Base-by-base conservation (phyloP, 148 eudicot genomes). In the Rhododendron kiyosumense region DNA sequence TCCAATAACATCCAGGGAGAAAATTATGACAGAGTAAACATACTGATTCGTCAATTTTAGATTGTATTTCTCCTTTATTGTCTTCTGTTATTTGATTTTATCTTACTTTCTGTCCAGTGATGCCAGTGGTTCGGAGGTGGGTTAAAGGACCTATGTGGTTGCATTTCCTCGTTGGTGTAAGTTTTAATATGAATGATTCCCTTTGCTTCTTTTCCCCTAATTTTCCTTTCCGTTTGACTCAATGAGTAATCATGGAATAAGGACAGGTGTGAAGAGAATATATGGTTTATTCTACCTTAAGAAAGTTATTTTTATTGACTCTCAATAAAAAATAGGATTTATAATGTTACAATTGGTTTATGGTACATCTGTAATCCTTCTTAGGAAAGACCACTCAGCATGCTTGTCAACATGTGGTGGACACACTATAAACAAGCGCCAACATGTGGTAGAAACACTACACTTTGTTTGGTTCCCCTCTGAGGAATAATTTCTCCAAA, bases 141-240 rank as follows among this genome's bases (percentile, higher is more conserved):
- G 87, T 96, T 76, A 96, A 89, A 90, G 95, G 98, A 83, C 98
- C 99, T 43, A 96, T 96, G 93, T 96, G 96, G 99, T 88, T 96
- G 90, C 98, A 96, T 85, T 96, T 96, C 84, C 94, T 96, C 52
- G 81, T 96, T 88, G 99, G 97, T 84, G 98, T 96, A 90, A 92
- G 99, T 92, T 36, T 79, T 32, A 7, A 20, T 38, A 59, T 9
- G 73, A 30, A 45, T 8, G 22, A 45, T 22, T 9, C 5, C 3
- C 13, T 43, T 45, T 46, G 28, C 30, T 78, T 46, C 30, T 78
- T 24, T 38, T 78, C 46, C 7, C 52, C 20, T 9, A n/a, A 6
- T 54, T 41, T 26, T 46, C 14, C 15, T 81, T 81, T 12, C 36
- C n/a, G 17, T 52, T 52, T 52, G 11, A 17, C 2, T 52, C 65